Conservation (phyloP, 345 rosid genomes). For the Aurinia saxatilis region DNA sequence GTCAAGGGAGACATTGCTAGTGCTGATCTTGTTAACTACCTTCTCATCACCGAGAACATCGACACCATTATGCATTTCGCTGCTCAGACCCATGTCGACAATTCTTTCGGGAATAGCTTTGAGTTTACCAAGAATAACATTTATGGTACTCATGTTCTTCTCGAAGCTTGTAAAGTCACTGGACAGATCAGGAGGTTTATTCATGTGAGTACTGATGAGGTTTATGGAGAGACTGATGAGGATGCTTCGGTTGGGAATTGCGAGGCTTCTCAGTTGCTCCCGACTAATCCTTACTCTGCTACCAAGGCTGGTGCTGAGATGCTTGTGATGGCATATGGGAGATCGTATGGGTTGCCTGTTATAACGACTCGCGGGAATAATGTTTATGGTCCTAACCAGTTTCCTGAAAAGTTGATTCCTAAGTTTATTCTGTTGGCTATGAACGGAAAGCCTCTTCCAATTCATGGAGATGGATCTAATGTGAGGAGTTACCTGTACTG, state of each 20-base stretch:
- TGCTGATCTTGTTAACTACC: slow-evolving; percentile 90
- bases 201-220: slow-evolving; percentile 92
- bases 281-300: slow-evolving; percentile 84
- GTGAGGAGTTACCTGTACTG: slow-evolving; percentile 82
- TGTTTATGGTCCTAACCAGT: slow-evolving; percentile 88
- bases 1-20: slow-evolving; percentile 81
- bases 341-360: slow-evolving; percentile 84
- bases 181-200: slow-evolving; percentile 90
- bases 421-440: slow-evolving; percentile 76
- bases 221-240: slow-evolving; percentile 90
- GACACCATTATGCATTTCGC: slow-evolving; percentile 96
- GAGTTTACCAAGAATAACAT: slow-evolving; percentile 90
- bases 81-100: slow-evolving; percentile 86
- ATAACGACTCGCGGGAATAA: slow-evolving; percentile 88
- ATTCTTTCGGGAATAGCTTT: slow-evolving; percentile 84
- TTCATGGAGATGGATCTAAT: slow-evolving; percentile 85
- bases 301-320: slow-evolving; percentile 90
- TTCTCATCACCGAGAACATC: slow-evolving; percentile 76
- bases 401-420: slow-evolving; percentile 84
- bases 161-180: slow-evolving; percentile 88
- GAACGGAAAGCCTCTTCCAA: slow-evolving; percentile 53
- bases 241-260: slow-evolving; percentile 84
- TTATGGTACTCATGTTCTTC: slow-evolving; percentile 77
- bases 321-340: slow-evolving; percentile 94
- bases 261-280: slow-evolving; percentile 88